These are phyloP conservation scores for Anacardium occidentale DNA, from an alignment of 345 rosid genomes.

Conservation along the genomic window DNA sequence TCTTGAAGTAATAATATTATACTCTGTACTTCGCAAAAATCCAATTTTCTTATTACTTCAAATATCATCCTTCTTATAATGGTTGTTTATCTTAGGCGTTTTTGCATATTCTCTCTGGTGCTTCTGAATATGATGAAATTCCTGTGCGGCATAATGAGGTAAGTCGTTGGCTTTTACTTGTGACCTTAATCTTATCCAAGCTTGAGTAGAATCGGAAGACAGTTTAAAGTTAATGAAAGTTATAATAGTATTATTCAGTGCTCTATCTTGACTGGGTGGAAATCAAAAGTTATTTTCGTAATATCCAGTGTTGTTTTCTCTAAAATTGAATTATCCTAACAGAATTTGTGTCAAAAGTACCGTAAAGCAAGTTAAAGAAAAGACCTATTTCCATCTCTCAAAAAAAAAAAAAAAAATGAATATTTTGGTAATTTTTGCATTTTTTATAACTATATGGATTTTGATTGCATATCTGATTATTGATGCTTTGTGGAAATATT, in stretches of 20 bases:
- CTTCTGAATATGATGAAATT: constrained; percentile 91
- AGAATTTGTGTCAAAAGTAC: neutral
- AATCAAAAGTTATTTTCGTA: neutral
- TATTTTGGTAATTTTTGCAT: too few species aligned
- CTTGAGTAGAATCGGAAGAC: neutral
- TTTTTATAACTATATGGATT: neutral
- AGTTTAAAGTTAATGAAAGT: neutral
- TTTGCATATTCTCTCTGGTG: constrained; percentile 81
- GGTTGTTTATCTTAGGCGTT: constrained; percentile 49
- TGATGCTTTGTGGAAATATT: neutral
- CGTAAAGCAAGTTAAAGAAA: neutral
- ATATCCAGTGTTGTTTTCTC: too few species aligned
- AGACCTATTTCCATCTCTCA: neutral
- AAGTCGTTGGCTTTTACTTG: constrained; percentile 8
- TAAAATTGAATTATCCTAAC: neutral
- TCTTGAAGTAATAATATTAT: constrained; percentile 70
- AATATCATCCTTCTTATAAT: constrained; percentile 10
- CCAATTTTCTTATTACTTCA: constrained; percentile 3
- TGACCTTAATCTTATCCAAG: constrained; percentile 2
- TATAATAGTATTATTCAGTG: neutral
- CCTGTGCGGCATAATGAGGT: constrained; percentile 99
- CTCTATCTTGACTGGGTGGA: neutral
- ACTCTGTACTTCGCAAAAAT: constrained; percentile 9
- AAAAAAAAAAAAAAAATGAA: neutral
- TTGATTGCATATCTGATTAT: too few species aligned